Evolutionary conservation across 345 rosid species (phyloP).

Genomic region (Brassica carinata): DNA sequence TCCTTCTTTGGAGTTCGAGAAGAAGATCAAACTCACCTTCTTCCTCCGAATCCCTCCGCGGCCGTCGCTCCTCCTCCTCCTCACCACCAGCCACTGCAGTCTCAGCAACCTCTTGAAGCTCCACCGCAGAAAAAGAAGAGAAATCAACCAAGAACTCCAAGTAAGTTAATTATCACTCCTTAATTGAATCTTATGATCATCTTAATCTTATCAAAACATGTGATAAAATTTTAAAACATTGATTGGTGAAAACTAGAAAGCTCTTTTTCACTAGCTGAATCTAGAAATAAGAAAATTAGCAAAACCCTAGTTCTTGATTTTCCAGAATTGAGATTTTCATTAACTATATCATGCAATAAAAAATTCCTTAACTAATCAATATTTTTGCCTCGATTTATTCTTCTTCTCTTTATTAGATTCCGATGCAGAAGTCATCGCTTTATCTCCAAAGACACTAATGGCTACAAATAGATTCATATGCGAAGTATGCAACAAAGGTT

Average conservation of each 20-base stretch:
- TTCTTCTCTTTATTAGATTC: conserved; percentile 55
- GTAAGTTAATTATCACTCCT: conserved; percentile 46
- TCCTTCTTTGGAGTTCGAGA: conserved; percentile 67
- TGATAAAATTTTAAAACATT: conserved; percentile 2
- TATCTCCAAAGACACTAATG: conserved; percentile 85
- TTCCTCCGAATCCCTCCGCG: conserved; percentile 53
- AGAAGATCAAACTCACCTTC: conserved; percentile 59
- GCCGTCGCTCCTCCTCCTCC: conserved; percentile 32
- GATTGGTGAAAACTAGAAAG: conserved; percentile 23
- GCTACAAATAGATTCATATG: conserved; percentile 87
- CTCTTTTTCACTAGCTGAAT: conserved; percentile 8
- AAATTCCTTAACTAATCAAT: conserved; percentile 4
- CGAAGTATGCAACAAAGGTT: conserved; percentile 87
- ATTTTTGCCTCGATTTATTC: background rate
- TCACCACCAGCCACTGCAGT: conserved; percentile 33
- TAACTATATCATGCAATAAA: conserved; percentile 28
- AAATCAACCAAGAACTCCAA: conserved; percentile 81
- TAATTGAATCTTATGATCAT: conserved; percentile 31
- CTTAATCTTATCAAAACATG: conserved; percentile 11
- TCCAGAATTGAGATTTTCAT: conserved; percentile 13
- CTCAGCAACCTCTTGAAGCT: conserved; percentile 43
- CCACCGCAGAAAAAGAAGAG: conserved; percentile 68
- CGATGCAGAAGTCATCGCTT: conserved; percentile 84
- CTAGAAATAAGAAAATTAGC: conserved; percentile 32
- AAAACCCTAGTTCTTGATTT: conserved; percentile 41